Base-by-base conservation (phyloP, 345 rosid species). In the Populus pruinosa region DNA sequence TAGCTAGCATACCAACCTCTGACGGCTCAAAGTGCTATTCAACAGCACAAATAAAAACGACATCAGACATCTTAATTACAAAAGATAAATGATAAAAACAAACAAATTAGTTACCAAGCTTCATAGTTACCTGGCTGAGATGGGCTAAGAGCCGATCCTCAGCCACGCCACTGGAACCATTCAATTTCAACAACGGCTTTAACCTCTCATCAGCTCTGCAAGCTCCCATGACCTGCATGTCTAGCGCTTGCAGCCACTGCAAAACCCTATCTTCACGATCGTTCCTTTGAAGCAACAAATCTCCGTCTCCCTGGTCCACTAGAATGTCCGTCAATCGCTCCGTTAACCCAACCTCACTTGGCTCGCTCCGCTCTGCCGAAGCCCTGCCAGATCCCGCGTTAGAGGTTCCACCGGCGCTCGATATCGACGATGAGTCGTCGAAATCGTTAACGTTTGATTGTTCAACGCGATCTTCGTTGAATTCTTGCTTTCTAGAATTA, bases 121-220 rank as follows among this genome's bases (percentile, higher is more conserved):
- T 4, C 33, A n/a, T 9, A 53, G 27, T 23, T 78, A 96, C 99
- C 98, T 89, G 94, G 78, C 90, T 96, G 67, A 96, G 87, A 83
- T 92, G 97, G 1, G 93, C 89, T 70, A 94, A 79, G 78, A 96
- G 85, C 50, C 88, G 88, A 82, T 94, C 99, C 79, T 94, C 97
- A 0, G 91, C 95, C 62, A 87, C 80, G 3, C 95, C 93, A 55
- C 84, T 84, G 1, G 96, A 85, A 33, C 85, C 90, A 49, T 83
- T 94, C 4, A 85, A 67, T 88, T 94, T 96, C 87, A 94, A 80
- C 88, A 96, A 78, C 18, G 99, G 99, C 87, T 90, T 96, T 82
- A 96, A 79, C 78, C 99, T 89, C 90, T 96, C 99, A 20, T 96
- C 98, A 8, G 89, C 93, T n/a, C 99, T 87, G 82, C 99, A 96